Evolutionary conservation across 345 rosid genomes (phyloP).

Genomic region (Acer campestre): DNA sequence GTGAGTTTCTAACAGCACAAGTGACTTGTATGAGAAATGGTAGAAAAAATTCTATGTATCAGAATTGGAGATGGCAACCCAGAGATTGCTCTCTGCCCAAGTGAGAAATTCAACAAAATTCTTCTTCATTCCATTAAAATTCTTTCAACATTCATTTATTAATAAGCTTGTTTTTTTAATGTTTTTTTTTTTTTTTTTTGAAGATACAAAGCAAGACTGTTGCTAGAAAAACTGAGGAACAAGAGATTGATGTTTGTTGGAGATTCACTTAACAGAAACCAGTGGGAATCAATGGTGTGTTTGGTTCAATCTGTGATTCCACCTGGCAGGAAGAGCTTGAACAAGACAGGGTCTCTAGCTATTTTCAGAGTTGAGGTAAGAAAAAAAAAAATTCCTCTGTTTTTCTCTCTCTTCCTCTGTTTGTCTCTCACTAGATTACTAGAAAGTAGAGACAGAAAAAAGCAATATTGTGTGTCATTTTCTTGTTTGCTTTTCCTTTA

Average conservation of each 20-base stretch:
- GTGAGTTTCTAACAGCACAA: slow-evolving; percentile 80
- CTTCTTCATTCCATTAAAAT: slow-evolving; percentile 5
- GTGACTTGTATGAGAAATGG: slow-evolving; percentile 94
- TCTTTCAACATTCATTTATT: background rate
- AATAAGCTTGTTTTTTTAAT: background rate
- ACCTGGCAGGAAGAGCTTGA: slow-evolving; percentile 63
- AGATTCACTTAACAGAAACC: slow-evolving; percentile 93
- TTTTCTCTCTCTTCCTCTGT: background rate
- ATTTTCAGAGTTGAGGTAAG: slow-evolving; percentile 74
- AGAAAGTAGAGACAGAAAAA: background rate
- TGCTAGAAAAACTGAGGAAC: slow-evolving; percentile 86
- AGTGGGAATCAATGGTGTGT: slow-evolving; percentile 99
- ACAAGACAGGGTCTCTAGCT: slow-evolving; percentile 61
- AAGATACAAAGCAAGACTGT: slow-evolving; percentile 71
- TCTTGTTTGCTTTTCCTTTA: background rate
- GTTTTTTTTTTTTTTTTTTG: slow-evolving; percentile 4
- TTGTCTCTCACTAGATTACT: background rate
- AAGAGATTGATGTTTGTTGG: slow-evolving; percentile 97
- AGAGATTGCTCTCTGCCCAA: slow-evolving; percentile 81
- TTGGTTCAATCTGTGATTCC: slow-evolving; percentile 84
- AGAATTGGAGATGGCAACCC: slow-evolving; percentile 98
- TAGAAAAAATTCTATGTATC: slow-evolving; percentile 76
- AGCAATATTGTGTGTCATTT: slow-evolving; percentile 1
- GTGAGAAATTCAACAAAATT: slow-evolving; percentile 28
- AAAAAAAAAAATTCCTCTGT: no score